phyloP scores from a whole-genome alignment of 768 basidiomycete species.

The Sistotremastrum suecicum region DNA sequence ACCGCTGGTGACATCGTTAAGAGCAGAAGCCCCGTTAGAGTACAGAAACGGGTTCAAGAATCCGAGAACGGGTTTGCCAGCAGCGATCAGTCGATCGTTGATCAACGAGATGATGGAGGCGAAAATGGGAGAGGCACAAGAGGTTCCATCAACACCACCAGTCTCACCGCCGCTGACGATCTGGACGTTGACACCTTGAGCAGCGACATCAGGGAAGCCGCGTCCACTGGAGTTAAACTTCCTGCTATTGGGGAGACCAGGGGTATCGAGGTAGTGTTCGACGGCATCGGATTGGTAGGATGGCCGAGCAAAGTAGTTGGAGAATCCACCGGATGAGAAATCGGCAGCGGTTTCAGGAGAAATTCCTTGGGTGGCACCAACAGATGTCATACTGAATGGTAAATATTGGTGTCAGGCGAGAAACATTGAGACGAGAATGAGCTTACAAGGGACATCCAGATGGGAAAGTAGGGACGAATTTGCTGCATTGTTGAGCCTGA shows the following conservation, averaged over 20 bases:
- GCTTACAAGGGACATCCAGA: slow-evolving; percentile 9
- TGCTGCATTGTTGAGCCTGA: slow-evolving; percentile 6
- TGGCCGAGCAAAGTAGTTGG: slow-evolving; percentile 5
- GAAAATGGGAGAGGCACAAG: slow-evolving; percentile 13
- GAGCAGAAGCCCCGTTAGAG: slow-evolving; percentile 7
- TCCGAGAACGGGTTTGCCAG: slow-evolving; percentile 7
- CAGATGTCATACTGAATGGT: slow-evolving; percentile 4
- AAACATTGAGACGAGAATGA: neutral
- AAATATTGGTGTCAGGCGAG: neutral
- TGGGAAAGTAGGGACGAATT: slow-evolving; percentile 9
- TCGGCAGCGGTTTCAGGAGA: slow-evolving; percentile 6
- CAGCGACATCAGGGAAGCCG: slow-evolving; percentile 11
- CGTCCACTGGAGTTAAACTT: slow-evolving; percentile 15
- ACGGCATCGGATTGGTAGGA: slow-evolving; percentile 27
- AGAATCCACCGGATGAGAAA: slow-evolving; percentile 10
- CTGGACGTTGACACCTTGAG: slow-evolving; percentile 7
- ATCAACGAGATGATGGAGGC: slow-evolving; percentile 17
- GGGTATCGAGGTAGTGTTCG: slow-evolving; percentile 18
- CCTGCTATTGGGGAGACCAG: slow-evolving; percentile 17
- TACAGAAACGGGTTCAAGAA: slow-evolving; percentile 12
- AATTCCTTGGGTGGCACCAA: slow-evolving; percentile 6
- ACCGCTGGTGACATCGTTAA: slow-evolving; percentile 17
- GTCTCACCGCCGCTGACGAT: slow-evolving; percentile 6
- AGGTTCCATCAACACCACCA: slow-evolving; percentile 10
- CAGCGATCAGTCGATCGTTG: slow-evolving; percentile 17